Evolutionary conservation across 2,329 filamentous ascomycete genomes (phyloP), one percentile per base, ranked within the genome.

Genomic region (Arthrobotrys conoides): DNA sequence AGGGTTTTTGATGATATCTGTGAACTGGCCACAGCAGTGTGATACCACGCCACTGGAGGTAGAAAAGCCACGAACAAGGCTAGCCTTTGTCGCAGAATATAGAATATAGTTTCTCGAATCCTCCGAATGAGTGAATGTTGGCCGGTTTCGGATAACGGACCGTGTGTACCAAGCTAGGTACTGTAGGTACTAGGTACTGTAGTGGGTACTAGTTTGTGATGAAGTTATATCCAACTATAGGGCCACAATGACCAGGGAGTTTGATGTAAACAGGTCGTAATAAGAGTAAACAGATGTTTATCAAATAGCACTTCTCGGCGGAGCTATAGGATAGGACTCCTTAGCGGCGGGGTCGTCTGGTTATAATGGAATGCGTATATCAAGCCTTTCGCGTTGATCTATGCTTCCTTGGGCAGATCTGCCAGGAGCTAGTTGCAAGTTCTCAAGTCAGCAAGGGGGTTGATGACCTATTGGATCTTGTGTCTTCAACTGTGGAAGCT

Each of bases 341-440:
- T 61, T 61, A 53, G 27, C 55, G 63, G 70, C 49, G 51, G 70
- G 51, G 70, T 73, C 61, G 63, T 33, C 65, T 36, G 61, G 41
- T 44, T 51, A 49, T 49, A 65, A 36, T 65, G 46, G 33, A 66
- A 41, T 65, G 27, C 48, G 48, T 44, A 59, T 27, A 30, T 38
- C 20, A 46, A 48, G 33, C 41, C 41, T 46, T 24, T 22, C 18
- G 30, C 18, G 66, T 59, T 65, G 72, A 76, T 76, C 72, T 46
- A 70, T 76, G 66, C 66, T 76, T 22, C 51, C 55, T 70, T 71
- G 9, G 72, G 57, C 38, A 59, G 66, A 66, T 71, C 72, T 71
- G 30, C 46, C 36, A 16, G 55, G 38, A 53, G 41, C 72, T 71
- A 70, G 66, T 44, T 61, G 38, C 18, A 46, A 66, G 18, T 53